These are phyloP conservation scores for Neltuma alba DNA, from an alignment of 306 rosid genomes.

Conservation along the genomic window DNA sequence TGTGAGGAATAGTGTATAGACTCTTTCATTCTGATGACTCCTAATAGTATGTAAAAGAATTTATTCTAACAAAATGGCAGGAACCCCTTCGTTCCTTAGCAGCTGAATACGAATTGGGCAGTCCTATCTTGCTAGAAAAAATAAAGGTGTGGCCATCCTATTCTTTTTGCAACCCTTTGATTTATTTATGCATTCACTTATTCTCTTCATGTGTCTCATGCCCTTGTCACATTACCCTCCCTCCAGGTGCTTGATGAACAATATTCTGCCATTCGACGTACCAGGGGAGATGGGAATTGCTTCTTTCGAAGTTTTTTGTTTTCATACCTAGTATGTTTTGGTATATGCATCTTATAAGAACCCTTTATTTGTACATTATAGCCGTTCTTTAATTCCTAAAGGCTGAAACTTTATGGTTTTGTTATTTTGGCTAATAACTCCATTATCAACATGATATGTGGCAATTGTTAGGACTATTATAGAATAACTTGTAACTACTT, in stretches of 20 bases:
- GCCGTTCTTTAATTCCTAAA: slow-evolving; percentile 21
- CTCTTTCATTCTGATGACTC: neutral
- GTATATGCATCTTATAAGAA: slow-evolving; percentile 31
- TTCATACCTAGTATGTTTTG: slow-evolving; percentile 82
- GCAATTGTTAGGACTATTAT: too few relatives aligned
- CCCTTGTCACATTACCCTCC: slow-evolving; percentile 11
- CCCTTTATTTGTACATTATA: slow-evolving; percentile 24
- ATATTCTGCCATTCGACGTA: slow-evolving; percentile 87
- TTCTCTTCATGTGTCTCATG: slow-evolving; percentile 17
- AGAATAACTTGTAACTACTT: too few relatives aligned
- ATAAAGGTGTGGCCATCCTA: slow-evolving; percentile 63
- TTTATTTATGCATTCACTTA: slow-evolving; percentile 30
- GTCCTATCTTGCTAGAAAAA: slow-evolving; percentile 90
- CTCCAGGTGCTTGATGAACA: slow-evolving; percentile 80
- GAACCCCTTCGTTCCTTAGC: slow-evolving; percentile 78
- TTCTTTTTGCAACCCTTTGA: slow-evolving; percentile 6
- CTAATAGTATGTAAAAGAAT: slow-evolving; percentile 20
- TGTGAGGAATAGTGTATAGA: neutral
- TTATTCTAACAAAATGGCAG: slow-evolving; percentile 54
- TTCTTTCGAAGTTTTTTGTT: slow-evolving; percentile 96
- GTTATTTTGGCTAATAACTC: slow-evolving; percentile 31
- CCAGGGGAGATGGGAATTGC: slow-evolving; percentile 98
- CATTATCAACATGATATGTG: slow-evolving; percentile 23
- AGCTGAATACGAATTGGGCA: slow-evolving; percentile 87
- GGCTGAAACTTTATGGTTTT: slow-evolving; percentile 26